These are phyloP conservation scores for Liquidambar formosana DNA, from an alignment of 164 flowering plant genomes.

Conservation along the genomic window DNA sequence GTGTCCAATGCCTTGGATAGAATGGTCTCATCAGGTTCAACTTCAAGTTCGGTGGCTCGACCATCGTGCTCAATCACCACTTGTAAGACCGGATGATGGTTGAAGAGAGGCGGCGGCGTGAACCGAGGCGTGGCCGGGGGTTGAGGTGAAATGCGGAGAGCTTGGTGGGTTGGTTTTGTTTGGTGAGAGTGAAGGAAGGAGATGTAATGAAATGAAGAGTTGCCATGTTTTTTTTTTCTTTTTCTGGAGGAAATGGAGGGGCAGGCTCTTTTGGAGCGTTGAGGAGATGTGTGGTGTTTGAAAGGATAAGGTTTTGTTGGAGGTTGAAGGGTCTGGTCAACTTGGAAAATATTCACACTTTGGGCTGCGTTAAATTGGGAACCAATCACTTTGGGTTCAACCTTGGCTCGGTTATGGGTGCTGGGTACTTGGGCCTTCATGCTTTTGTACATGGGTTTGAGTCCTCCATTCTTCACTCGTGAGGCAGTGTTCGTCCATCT, in stretches of 20 bases:
- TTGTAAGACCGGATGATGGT: conserved; percentile 41
- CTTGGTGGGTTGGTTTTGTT: conserved; percentile 22
- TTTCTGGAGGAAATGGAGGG: not conserved
- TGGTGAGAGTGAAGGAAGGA: conserved; percentile 37
- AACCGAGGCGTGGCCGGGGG: conserved; percentile 5
- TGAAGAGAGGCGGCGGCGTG: conserved; percentile 15
- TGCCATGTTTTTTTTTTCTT: conserved; percentile 31
- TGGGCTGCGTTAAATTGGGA: not conserved
- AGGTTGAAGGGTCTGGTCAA: not conserved
- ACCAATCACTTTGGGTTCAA: too few species aligned
- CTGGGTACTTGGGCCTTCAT: too few species aligned
- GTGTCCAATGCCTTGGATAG: conserved; percentile 71
- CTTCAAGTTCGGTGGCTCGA: conserved; percentile 61
- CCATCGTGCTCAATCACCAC: conserved; percentile 83
- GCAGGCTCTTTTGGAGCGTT: too few species aligned
- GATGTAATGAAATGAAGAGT: conserved; percentile 43
- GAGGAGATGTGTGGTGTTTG: conserved; percentile 15
- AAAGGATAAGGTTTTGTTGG: conserved; percentile 30
- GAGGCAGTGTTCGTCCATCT: too few species aligned
- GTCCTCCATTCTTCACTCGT: too few species aligned
- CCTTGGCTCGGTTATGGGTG: too few species aligned
- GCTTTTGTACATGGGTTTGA: too few species aligned
- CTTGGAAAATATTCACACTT: not conserved
- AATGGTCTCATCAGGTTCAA: conserved; percentile 83
- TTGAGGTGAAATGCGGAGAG: conserved; percentile 21